Percentiles rank a stretch among this genome's conserved stretches.
These are phyloP conservation scores for Quercus lobata DNA, from an alignment of 331 rosid genomes.

Conservation along the genomic window DNA sequence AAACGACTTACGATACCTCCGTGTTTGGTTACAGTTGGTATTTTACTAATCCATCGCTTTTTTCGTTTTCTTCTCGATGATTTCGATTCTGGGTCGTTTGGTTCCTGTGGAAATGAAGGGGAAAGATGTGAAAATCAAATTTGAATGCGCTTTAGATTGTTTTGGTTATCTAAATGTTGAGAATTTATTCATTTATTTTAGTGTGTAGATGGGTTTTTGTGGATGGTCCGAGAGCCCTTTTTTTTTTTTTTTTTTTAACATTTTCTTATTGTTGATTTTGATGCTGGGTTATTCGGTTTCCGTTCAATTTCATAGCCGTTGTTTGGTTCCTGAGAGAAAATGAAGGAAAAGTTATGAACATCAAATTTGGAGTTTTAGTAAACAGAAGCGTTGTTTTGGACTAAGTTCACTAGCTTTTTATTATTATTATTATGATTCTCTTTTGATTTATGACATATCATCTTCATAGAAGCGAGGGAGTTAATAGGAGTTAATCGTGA, in stretches of 20 bases:
- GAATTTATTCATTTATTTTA: too few relatives aligned
- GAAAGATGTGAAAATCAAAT: neutral
- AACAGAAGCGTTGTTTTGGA: too few relatives aligned
- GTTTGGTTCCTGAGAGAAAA: neutral
- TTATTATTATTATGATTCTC: too few relatives aligned
- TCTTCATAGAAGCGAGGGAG: too few relatives aligned
- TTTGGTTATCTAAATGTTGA: neutral
- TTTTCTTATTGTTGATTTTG: too few relatives aligned
- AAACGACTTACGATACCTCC: constrained; percentile 79
- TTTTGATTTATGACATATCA: too few relatives aligned
- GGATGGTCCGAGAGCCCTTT: too few relatives aligned
- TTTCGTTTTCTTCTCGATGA: neutral
- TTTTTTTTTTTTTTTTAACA: too few relatives aligned
- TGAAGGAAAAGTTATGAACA: neutral
- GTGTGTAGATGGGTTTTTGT: too few relatives aligned
- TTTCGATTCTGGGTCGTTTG: constrained; percentile 10
- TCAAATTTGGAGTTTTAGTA: neutral
- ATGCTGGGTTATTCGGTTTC: neutral
- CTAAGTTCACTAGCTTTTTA: too few relatives aligned
- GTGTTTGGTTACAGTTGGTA: constrained; percentile 98
- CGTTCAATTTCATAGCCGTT: neutral
- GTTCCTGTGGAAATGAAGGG: neutral
- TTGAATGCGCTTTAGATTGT: neutral
- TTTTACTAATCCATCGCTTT: neutral
- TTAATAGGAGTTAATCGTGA: too few relatives aligned